A percentile compares a stretch with the other conserved stretches of the same genome.
phyloP scores from a whole-genome alignment of 345 rosid species.

The Arabidopsis thaliana region TAIR10.1 NC_003071.7:16880001-16880500 shows the following conservation, averaged over 20 bases:
- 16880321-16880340: slow-evolving; percentile 9
- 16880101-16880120: not conserved
- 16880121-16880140: not conserved
- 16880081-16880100: slow-evolving; percentile 18
- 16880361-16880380: not conserved
- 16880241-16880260: slow-evolving; percentile 75
- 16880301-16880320: slow-evolving; percentile 23
- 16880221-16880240: slow-evolving; percentile 75
- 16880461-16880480: too few species aligned
- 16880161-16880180: slow-evolving; percentile 71
- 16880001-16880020: slow-evolving; percentile 74
- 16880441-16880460: slow-evolving; percentile 43
- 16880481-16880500: slow-evolving; percentile 50
- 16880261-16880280: slow-evolving; percentile 52
- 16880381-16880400: slow-evolving; percentile 31
- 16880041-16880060: slow-evolving; percentile 69
- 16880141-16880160: slow-evolving; percentile 47
- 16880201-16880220: slow-evolving; percentile 56
- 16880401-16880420: slow-evolving; percentile 56
- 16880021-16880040: slow-evolving; percentile 81
- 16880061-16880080: slow-evolving; percentile 19
- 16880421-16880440: slow-evolving; percentile 47
- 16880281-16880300: slow-evolving; percentile 47
- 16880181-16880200: slow-evolving; percentile 56
- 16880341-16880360: not conserved